Conservation (phyloP, 2,329 filamentous ascomycete species). For the Botryotinia globosa region DNA sequence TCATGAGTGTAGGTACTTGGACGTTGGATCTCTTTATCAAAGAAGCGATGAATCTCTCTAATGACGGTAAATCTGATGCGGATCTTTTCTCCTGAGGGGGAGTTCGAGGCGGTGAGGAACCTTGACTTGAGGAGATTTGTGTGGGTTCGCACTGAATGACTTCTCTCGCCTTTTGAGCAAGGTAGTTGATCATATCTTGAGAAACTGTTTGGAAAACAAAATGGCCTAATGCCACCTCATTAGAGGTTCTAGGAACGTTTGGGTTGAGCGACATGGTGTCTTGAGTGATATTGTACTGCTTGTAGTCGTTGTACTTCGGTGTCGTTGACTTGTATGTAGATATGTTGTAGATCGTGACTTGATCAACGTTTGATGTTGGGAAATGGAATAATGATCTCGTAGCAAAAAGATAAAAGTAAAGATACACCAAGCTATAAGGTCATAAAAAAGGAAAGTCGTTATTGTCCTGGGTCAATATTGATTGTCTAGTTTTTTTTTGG, state of each 20-base stretch:
- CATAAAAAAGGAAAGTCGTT: conserved; percentile 14
- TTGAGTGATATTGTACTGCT: background rate
- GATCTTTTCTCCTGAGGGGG: conserved; percentile 45
- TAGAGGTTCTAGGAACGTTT: conserved; percentile 40
- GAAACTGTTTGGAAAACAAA: conserved; percentile 77
- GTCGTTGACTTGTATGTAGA: conserved; percentile 14
- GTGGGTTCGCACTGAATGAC: conserved; percentile 76
- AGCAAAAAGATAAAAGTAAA: conserved; percentile 13
- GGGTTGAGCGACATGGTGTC: conserved; percentile 13
- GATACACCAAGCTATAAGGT: conserved; percentile 20
- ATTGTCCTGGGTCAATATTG: conserved; percentile 5
- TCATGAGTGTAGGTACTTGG: conserved; percentile 96
- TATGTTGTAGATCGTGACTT: conserved; percentile 11
- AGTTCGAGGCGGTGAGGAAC: conserved; percentile 46
- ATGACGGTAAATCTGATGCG: conserved; percentile 62
- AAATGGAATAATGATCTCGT: conserved; percentile 6
- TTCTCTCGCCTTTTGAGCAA: conserved; percentile 69
- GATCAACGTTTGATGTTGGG: background rate
- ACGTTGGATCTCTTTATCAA: conserved; percentile 92
- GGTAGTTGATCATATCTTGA: conserved; percentile 72
- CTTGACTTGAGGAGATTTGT: conserved; percentile 37
- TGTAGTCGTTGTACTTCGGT: background rate
- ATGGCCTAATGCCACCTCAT: conserved; percentile 72
- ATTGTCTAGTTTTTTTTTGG: background rate
- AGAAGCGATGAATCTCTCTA: conserved; percentile 89